phyloP scores from a whole-genome alignment of 768 basidiomycete genomes.

The Suillus ampliporus region DNA sequence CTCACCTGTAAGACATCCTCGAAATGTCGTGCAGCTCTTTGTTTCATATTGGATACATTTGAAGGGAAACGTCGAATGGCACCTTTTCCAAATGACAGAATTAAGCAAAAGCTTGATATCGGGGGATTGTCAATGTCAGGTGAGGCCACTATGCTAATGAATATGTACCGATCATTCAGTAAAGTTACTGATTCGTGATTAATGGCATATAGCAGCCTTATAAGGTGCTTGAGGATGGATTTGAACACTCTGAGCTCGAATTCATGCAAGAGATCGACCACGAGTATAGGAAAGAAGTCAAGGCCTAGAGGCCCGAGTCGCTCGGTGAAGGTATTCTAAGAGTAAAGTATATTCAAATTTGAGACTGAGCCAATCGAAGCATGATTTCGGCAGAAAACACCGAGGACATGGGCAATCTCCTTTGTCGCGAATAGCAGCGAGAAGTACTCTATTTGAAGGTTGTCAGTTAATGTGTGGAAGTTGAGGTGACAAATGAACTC shows the following conservation, averaged over 20 bases:
- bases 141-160: not conserved
- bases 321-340: conserved; percentile 41
- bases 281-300: conserved; percentile 34
- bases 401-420: conserved; percentile 34
- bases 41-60: conserved; percentile 45
- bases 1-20: conserved; percentile 22
- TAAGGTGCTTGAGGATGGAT: conserved; percentile 38
- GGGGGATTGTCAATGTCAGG: not conserved
- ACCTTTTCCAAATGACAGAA: conserved; percentile 24
- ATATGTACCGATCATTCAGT: conserved; percentile 30
- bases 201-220: conserved; percentile 34
- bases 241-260: conserved; percentile 48
- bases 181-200: conserved; percentile 18
- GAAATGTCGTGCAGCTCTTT: conserved; percentile 24
- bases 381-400: conserved; percentile 24
- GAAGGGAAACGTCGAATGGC: conserved; percentile 42
- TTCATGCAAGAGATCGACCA: conserved; percentile 47
- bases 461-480: not conserved
- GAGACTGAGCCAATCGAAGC: conserved; percentile 23
- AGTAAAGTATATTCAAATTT: not conserved
- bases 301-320: conserved; percentile 23
- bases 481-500: not conserved
- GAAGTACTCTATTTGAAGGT: conserved; percentile 22
- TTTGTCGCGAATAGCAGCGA: conserved; percentile 31
- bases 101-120: conserved; percentile 15